phyloP scores from a whole-genome alignment of 306 rosid species.

The Casuarina cunninghamiana region DNA sequence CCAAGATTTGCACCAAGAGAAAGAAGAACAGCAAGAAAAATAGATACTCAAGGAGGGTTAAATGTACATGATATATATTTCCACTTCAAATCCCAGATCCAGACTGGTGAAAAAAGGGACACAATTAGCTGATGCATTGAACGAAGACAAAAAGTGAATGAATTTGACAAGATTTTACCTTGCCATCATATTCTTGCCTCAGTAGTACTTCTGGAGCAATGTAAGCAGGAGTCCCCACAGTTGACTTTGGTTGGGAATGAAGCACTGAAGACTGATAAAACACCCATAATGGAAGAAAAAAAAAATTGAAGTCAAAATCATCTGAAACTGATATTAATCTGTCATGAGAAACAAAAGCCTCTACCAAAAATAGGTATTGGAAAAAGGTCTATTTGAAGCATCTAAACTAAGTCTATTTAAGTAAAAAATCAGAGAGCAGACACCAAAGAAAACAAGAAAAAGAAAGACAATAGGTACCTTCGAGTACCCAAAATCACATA shows the following conservation, averaged over 20 bases:
- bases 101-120: background rate
- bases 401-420: conserved; percentile 1
- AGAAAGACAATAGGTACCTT: conserved; percentile 50
- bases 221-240: conserved; percentile 98
- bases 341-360: conserved; percentile 4
- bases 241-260: conserved; percentile 96
- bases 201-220: conserved; percentile 93
- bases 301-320: conserved; percentile 4
- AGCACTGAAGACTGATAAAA: conserved; percentile 80
- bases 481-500: conserved; percentile 97
- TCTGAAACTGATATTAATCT: conserved; percentile 4
- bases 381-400: background rate
- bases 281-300: conserved; percentile 8
- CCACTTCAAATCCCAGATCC: background rate
- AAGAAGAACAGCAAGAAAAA: background rate
- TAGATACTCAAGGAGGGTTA: background rate
- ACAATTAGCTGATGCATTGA: background rate
- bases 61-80: background rate
- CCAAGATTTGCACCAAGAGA: background rate
- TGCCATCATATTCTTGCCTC: conserved; percentile 91
- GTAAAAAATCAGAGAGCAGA: conserved; percentile 10
- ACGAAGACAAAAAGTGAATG: conserved; percentile 15
- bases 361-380: background rate
- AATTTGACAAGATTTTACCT: conserved; percentile 49
- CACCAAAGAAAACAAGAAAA: conserved; percentile 11